These are phyloP conservation scores for Amanita molliuscula DNA, from an alignment of 768 basidiomycete genomes.

Conservation along the genomic window DNA sequence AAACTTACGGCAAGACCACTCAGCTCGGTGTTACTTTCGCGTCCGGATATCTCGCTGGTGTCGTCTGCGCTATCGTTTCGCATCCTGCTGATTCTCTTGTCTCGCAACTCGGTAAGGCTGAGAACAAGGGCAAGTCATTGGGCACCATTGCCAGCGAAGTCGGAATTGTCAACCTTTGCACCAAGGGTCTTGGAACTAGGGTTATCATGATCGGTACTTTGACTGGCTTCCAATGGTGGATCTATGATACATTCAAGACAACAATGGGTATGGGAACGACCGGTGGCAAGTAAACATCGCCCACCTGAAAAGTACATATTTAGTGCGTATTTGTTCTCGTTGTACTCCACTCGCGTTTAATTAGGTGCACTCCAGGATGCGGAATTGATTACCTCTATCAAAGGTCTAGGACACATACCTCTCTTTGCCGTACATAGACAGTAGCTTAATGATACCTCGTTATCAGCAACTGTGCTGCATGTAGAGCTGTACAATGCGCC, in stretches of 20 bases:
- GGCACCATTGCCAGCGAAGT: constrained; percentile 66
- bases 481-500: background rate
- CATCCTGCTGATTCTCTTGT: constrained; percentile 94
- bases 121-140: constrained; percentile 72
- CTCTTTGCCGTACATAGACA: background rate
- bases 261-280: constrained; percentile 82
- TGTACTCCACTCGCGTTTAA: constrained; percentile 6
- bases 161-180: constrained; percentile 52
- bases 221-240: constrained; percentile 89
- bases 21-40: constrained; percentile 86
- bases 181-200: constrained; percentile 82
- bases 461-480: background rate
- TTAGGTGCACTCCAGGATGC: background rate
- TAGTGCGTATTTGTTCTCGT: background rate
- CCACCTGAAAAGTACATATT: constrained; percentile 1
- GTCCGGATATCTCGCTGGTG: constrained; percentile 92
- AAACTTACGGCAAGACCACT: constrained; percentile 67
- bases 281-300: constrained; percentile 60
- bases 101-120: constrained; percentile 85
- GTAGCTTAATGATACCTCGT: constrained; percentile 6
- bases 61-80: constrained; percentile 92
- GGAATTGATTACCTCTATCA: background rate
- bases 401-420: background rate
- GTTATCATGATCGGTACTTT: constrained; percentile 74
- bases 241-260: constrained; percentile 82